phyloP scores from a whole-genome alignment of 345 rosid genomes.

The Citrus unshiu region DNA sequence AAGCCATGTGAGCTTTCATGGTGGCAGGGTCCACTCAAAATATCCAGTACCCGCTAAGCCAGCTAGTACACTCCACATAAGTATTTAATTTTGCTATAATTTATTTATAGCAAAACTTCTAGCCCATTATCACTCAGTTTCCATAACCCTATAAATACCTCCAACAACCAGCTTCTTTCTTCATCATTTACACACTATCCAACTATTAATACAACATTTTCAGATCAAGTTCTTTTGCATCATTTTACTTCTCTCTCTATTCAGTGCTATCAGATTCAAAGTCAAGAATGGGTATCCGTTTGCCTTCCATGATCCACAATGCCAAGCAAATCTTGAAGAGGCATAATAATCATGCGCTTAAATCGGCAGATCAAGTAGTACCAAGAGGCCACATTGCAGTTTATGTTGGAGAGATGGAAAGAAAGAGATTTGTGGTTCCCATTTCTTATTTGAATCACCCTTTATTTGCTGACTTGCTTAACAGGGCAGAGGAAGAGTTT shows the following conservation, averaged over 20 bases:
- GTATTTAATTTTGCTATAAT: too few species aligned
- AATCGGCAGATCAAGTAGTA: constrained; percentile 11
- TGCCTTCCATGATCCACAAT: constrained; percentile 21
- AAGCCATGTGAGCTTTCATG: constrained; percentile 18
- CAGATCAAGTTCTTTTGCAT: too few species aligned
- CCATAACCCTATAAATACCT: neutral
- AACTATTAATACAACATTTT: too few species aligned
- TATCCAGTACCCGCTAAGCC: neutral
- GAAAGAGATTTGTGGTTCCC: constrained; percentile 43
- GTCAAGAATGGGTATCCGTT: constrained; percentile 27
- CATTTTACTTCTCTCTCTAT: neutral
- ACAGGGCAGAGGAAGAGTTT: constrained; percentile 23
- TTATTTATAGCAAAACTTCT: too few species aligned
- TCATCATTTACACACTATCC: too few species aligned
- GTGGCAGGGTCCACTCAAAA: neutral
- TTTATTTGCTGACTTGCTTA: constrained; percentile 30
- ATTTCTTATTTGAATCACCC: constrained; percentile 37
- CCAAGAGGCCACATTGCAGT: constrained; percentile 47
- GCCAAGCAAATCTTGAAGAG: constrained; percentile 29
- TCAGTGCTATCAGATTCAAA: too few species aligned
- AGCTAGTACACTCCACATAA: neutral
- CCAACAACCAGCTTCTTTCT: too few species aligned
- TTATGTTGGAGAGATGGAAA: constrained; percentile 38
- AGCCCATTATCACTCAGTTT: too few species aligned
- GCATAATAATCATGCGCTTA: neutral